Conservation (phyloP, 208 protist genomes). For the Acanthamoeba sp. region DNA sequence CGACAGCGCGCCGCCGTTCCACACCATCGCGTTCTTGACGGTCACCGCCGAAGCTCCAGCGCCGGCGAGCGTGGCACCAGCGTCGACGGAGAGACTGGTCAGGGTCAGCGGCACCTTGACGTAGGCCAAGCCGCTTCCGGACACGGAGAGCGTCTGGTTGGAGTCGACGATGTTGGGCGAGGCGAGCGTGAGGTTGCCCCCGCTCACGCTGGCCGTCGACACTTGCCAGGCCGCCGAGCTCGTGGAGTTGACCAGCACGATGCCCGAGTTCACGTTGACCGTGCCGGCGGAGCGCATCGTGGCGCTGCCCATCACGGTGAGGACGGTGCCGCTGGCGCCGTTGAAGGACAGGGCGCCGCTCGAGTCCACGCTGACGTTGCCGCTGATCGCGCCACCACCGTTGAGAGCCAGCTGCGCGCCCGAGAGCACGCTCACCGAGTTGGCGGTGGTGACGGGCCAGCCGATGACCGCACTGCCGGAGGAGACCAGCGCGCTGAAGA, state of each 20-base stretch:
- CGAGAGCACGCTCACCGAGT: background rate
- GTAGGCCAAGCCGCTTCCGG: slow-evolving; percentile 1
- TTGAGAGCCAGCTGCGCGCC: background rate
- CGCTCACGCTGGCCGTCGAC: slow-evolving; percentile 10
- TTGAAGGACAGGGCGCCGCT: slow-evolving; percentile 6
- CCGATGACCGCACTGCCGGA: background rate
- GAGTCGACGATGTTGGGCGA: background rate
- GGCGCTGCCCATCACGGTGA: slow-evolving; percentile 39
- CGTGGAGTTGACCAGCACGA: slow-evolving; percentile 59
- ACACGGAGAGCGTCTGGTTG: slow-evolving; percentile 8
- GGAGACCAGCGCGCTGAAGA: background rate
- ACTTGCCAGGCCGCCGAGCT: slow-evolving; percentile 46
- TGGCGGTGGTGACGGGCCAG: background rate
- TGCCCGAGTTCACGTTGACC: slow-evolving; percentile 4
- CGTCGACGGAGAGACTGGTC: background rate
- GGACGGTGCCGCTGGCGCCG: background rate
- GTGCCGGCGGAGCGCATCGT: background rate
- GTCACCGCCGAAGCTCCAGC: background rate
- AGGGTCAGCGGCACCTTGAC: slow-evolving; percentile 9
- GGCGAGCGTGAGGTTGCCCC: slow-evolving; percentile 35
- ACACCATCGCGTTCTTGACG: slow-evolving; percentile 30
- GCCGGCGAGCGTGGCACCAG: background rate
- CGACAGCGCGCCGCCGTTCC: slow-evolving; percentile 31
- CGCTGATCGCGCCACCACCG: slow-evolving; percentile 15
- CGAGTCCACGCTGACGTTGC: slow-evolving; percentile 15